These are phyloP conservation scores for Phialophora expanda DNA, from an alignment of 2,329 filamentous ascomycete species.

Conservation along the genomic window DNA sequence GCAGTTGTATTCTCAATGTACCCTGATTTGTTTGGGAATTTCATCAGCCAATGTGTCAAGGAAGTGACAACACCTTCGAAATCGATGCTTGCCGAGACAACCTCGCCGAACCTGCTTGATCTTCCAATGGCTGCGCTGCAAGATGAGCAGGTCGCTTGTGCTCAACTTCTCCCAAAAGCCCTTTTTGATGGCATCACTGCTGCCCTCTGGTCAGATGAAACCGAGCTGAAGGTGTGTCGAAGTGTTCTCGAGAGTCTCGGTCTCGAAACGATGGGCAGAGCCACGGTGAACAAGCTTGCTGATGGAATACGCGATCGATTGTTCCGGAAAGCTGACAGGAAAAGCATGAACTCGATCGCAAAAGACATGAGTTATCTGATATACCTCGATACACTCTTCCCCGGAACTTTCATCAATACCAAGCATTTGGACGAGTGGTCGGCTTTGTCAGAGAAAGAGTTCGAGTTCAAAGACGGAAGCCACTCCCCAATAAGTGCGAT, in stretches of 20 bases:
- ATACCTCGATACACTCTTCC: conserved; percentile 17
- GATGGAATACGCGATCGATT: conserved; percentile 12
- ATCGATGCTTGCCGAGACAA: neutral
- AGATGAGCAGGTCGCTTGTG: conserved; percentile 18
- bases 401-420: conserved; percentile 15
- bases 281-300: conserved; percentile 21
- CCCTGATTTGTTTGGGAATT: conserved; percentile 9
- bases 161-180: conserved; percentile 14
- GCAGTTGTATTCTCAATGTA: conserved; percentile 19
- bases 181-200: conserved; percentile 17
- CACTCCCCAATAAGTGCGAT: neutral
- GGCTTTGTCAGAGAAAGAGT: conserved; percentile 3
- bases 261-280: conserved; percentile 18
- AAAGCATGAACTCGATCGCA: conserved; percentile 4
- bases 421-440: conserved; percentile 29
- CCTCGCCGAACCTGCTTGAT: neutral
- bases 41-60: neutral
- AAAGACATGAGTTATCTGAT: conserved; percentile 23
- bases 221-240: neutral
- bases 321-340: neutral
- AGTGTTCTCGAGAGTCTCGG: conserved; percentile 18
- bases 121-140: neutral
- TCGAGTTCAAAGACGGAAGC: neutral
- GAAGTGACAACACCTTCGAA: neutral
- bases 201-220: neutral